These are phyloP conservation scores for Musa balbisiana DNA, from an alignment of 202 grass and related monocot species.

Conservation along the genomic window DNA sequence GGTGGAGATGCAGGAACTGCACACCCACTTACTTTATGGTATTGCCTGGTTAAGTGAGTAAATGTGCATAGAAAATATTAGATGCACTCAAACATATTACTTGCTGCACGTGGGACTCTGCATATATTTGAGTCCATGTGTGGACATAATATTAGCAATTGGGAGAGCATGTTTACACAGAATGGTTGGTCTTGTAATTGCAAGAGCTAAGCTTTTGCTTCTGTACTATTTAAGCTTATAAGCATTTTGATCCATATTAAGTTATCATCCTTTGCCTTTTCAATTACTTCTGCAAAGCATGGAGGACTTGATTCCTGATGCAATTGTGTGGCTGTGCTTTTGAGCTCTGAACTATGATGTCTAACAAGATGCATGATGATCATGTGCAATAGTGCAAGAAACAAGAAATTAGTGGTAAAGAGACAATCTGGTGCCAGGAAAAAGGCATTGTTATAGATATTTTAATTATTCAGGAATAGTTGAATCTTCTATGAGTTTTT, in stretches of 20 bases:
- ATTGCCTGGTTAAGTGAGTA: not conserved
- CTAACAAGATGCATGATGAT: too few relatives aligned
- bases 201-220: not conserved
- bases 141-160: not conserved
- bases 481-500: too few relatives aligned
- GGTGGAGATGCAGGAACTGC: slow-evolving; percentile 9
- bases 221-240: not conserved
- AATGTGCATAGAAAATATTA: not conserved
- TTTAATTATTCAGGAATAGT: too few relatives aligned
- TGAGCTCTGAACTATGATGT: too few relatives aligned
- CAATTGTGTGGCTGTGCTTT: too few relatives aligned
- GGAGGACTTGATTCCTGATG: not conserved
- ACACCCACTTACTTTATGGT: not conserved
- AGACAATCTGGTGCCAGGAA: too few relatives aligned
- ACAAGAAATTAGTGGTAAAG: too few relatives aligned
- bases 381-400: too few relatives aligned
- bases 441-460: too few relatives aligned
- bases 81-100: too few relatives aligned
- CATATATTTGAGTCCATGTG: too few relatives aligned
- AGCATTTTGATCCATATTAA: not conserved
- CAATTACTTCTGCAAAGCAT: not conserved
- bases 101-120: not conserved
- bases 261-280: too few relatives aligned
- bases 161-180: not conserved
- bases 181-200: not conserved